Evolutionary conservation across 2,329 filamentous ascomycete genomes (phyloP).

Genomic region (Aspergillus tanneri): DNA sequence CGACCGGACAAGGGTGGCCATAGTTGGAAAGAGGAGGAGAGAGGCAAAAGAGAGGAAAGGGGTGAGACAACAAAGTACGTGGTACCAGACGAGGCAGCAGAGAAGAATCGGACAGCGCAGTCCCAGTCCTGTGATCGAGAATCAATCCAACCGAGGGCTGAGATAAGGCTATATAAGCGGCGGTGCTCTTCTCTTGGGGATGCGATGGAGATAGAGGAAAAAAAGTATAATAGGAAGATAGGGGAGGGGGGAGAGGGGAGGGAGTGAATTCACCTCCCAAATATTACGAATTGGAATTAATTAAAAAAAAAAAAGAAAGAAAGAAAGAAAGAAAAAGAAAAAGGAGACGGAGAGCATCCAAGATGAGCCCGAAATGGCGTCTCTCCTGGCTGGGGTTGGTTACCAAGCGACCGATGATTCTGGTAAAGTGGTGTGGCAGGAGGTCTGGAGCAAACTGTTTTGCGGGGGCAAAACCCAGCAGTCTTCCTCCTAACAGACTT

Average conservation of each 20-base stretch:
- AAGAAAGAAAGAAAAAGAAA: constrained; percentile 6
- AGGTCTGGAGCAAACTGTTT: constrained; percentile 27
- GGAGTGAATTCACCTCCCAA: no score
- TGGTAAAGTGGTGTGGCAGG: constrained; percentile 3
- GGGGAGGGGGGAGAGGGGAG: constrained; percentile 1
- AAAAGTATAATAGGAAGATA: constrained; percentile 5
- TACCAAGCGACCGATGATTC: constrained; percentile 31
- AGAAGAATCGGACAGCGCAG: constrained; percentile 18
- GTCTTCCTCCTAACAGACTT: background rate
- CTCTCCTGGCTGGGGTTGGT: constrained; percentile 22
- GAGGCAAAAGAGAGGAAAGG: constrained; percentile 20
- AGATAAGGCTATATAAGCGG: constrained; percentile 12
- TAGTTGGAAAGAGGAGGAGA: constrained; percentile 25
- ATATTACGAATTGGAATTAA: no score
- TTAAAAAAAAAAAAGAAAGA: constrained; percentile 6
- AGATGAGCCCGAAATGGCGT: background rate
- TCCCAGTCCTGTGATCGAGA: constrained; percentile 16
- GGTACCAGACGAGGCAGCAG: background rate
- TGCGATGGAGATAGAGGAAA: background rate
- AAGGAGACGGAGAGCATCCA: background rate
- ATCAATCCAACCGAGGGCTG: constrained; percentile 12
- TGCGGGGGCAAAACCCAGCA: constrained; percentile 25
- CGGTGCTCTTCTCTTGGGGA: background rate
- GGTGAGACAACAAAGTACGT: constrained; percentile 3
- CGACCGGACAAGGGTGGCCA: constrained; percentile 40